phyloP scores from a whole-genome alignment of 495 filamentous ascomycete genomes.

The Aspergillus biplanus region DNA sequence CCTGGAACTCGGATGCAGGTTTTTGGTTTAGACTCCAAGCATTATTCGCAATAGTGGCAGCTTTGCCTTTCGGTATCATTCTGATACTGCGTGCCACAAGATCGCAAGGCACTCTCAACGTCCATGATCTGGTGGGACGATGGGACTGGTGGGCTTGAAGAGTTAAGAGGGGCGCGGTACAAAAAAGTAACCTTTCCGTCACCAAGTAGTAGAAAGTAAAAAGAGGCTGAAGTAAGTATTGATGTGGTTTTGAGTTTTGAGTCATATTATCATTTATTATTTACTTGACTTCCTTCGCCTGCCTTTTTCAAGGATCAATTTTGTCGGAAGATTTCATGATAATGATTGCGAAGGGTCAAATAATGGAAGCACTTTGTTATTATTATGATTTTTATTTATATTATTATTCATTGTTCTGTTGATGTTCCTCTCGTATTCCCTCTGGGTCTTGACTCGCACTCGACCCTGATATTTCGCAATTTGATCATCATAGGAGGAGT shows the following conservation, averaged over 20 bases:
- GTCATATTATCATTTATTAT: neutral
- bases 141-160: too few species aligned
- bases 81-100: too few species aligned
- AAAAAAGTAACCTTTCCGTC: too few species aligned
- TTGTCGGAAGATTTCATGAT: neutral
- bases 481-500: too few species aligned
- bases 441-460: neutral
- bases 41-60: too few species aligned
- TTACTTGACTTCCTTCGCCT: neutral
- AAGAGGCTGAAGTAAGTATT: constrained; percentile 16
- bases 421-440: neutral
- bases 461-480: too few species aligned
- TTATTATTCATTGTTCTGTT: neutral
- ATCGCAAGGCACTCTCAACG: too few species aligned
- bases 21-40: neutral
- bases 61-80: too few species aligned
- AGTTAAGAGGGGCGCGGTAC: too few species aligned
- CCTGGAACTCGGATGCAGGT: neutral
- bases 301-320: neutral
- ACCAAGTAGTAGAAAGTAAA: too few species aligned
- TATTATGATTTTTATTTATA: neutral
- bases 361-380: neutral
- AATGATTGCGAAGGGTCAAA: neutral
- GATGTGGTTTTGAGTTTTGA: constrained; percentile 17
- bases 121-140: too few species aligned